These are phyloP conservation scores for Rhizopogon roseolus DNA, from an alignment of 768 basidiomycete species.

Conservation along the genomic window DNA sequence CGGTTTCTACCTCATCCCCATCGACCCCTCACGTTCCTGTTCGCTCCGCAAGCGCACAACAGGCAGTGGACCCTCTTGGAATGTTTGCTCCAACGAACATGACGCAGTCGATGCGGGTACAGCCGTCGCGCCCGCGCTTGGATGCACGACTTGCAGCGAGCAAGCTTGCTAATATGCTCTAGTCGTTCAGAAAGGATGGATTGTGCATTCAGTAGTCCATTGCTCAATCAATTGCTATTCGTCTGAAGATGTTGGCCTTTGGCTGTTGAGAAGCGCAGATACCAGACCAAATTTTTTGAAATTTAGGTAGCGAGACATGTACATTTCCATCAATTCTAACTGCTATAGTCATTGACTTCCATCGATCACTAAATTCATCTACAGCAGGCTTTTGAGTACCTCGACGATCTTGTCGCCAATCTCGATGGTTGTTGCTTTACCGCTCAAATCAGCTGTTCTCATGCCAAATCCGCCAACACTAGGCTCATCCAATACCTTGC, in stretches of 20 bases:
- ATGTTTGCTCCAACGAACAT: conserved; percentile 56
- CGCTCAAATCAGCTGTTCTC: conserved; percentile 86
- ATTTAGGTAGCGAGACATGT: background rate
- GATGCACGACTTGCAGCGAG: conserved; percentile 86
- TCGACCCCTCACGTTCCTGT: background rate
- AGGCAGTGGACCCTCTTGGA: conserved; percentile 58
- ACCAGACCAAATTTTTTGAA: background rate
- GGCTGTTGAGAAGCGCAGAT: too few relatives aligned
- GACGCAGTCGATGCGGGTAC: conserved; percentile 70
- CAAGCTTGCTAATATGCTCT: conserved; percentile 89
- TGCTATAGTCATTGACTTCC: background rate
- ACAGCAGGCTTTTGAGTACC: conserved; percentile 57
- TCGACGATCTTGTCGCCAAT: conserved; percentile 83
- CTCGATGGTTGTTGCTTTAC: conserved; percentile 66
- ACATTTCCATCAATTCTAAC: background rate
- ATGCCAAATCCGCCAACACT: conserved; percentile 69
- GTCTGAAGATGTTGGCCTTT: background rate
- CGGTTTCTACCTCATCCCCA: conserved; percentile 8
- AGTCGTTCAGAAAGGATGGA: conserved; percentile 7
- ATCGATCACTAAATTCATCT: conserved; percentile 6
- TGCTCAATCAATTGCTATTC: background rate
- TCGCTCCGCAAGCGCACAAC: conserved; percentile 21
- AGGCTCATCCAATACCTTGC: conserved; percentile 75
- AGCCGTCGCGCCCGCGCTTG: conserved; percentile 66
- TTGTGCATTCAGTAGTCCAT: background rate